Conservation (phyloP, 2,329 filamentous ascomycete genomes). For the Aspergillus sp. region DNA sequence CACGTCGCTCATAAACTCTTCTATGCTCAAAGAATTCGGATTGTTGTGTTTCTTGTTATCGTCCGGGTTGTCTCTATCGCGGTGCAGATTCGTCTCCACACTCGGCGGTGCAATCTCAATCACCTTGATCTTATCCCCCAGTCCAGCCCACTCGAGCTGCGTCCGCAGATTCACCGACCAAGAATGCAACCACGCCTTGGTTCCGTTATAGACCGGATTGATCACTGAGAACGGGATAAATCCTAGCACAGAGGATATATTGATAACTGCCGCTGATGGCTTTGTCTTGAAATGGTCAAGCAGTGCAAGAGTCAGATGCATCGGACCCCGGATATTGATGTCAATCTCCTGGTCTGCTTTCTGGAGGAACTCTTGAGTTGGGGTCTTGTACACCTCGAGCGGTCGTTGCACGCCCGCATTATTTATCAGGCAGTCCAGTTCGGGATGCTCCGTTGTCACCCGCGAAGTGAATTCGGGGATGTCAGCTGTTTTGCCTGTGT, state of each 20-base stretch:
- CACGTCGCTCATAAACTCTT: constrained; percentile 57
- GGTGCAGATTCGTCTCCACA: constrained; percentile 57
- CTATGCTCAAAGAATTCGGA: constrained; percentile 45
- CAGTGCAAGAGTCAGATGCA: constrained; percentile 54
- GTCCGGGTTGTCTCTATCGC: constrained; percentile 56
- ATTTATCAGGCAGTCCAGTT: constrained; percentile 60
- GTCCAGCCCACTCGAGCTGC: constrained; percentile 44
- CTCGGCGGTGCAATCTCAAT: constrained; percentile 58
- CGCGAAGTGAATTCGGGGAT: constrained; percentile 46
- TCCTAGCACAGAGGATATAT: constrained; percentile 56
- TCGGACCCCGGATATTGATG: constrained; percentile 59
- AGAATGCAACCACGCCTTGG: constrained; percentile 60
- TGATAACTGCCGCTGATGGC: constrained; percentile 49
- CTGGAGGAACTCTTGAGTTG: constrained; percentile 34
- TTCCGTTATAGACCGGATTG: constrained; percentile 61
- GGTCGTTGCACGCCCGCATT: constrained; percentile 61
- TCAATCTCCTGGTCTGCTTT: constrained; percentile 59
- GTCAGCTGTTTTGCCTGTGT: constrained; percentile 48
- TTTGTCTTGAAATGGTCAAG: constrained; percentile 50
- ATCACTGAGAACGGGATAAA: constrained; percentile 54
- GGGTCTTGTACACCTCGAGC: constrained; percentile 44
- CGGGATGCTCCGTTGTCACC: constrained; percentile 51
- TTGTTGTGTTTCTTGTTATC: constrained; percentile 62
- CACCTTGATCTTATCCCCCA: constrained; percentile 44
- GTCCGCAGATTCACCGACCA: constrained; percentile 57